These are phyloP conservation scores for Talaromyces rugulosus DNA, from an alignment of 2,329 filamentous ascomycete species.

Conservation along the genomic window DNA sequence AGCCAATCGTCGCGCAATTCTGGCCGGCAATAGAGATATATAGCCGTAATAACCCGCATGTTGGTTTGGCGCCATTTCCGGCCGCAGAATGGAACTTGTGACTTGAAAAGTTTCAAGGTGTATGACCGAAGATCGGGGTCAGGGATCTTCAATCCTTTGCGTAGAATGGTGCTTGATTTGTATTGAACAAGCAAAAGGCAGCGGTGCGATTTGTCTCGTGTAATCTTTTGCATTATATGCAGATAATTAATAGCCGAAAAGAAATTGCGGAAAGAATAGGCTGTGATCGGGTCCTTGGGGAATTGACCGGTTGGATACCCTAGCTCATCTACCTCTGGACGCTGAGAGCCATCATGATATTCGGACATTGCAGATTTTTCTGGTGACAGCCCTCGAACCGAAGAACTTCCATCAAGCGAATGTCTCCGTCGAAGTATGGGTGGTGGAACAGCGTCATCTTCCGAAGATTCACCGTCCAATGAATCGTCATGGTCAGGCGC, in stretches of 20 bases:
- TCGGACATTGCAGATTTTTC: constrained; percentile 21
- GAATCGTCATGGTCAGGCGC: constrained; percentile 32
- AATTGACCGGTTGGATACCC: constrained; percentile 70
- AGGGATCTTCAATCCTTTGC: constrained; percentile 86
- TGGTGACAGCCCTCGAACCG: constrained; percentile 23
- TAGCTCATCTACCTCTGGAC: constrained; percentile 73
- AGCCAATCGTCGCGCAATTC: constrained; percentile 96
- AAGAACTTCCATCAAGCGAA: constrained; percentile 23
- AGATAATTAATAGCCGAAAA: constrained; percentile 94
- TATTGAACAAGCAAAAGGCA: constrained; percentile 92
- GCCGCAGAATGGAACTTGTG: constrained; percentile 95
- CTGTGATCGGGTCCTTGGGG: constrained; percentile 70
- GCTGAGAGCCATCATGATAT: constrained; percentile 26
- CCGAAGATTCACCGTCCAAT: constrained; percentile 32
- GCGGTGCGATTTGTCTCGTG: constrained; percentile 90
- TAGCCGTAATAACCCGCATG: constrained; percentile 97
- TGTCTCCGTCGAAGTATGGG: constrained; percentile 65
- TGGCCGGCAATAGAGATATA: constrained; percentile 89
- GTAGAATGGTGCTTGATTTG: constrained; percentile 87
- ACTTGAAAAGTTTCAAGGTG: constrained; percentile 97
- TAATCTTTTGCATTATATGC: constrained; percentile 95
- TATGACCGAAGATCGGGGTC: constrained; percentile 85
- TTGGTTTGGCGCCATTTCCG: constrained; percentile 97
- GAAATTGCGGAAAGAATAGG: constrained; percentile 91
- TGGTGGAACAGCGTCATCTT: constrained; percentile 73